Base-by-base conservation (phyloP, 2,329 filamentous ascomycete species). In the Botryosphaeria dothidea region DNA sequence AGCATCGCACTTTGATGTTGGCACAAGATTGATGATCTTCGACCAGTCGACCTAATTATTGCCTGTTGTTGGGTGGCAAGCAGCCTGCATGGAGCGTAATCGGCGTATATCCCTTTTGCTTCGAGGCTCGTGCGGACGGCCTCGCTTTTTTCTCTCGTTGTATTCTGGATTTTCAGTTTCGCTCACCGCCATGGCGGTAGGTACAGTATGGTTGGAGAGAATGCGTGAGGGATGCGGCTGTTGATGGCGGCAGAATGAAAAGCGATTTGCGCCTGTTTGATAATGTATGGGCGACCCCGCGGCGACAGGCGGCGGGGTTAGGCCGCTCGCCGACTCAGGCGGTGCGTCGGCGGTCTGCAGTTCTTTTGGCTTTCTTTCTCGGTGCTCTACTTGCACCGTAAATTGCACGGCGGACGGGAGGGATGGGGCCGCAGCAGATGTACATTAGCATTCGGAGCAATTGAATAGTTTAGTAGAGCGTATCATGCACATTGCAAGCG, bases 101-200 rank as follows among this genome's bases (percentile, higher is more conserved):
- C 23, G 62, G 62, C 62, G 52, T 65, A 65, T 61, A 65, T 65
- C 63, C 63, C 52, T 23, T 64, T 54, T 9, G 36, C 56, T 64
- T 17, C 27, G 56, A 38, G 29, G 52, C 52, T 45, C 43, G 52
- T 27, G 41, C n/a, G 52, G 21, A 27, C n/a, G 34, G 41, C 27
- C 62, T 64, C 25, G 43, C 45, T 58, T 57, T 64, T 21, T 58
- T 58, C 46, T 51, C 27, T 43, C 48, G 43, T 41, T 23, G 51
- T 34, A 56, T 56, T 64, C 62, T 64, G 38, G 51, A 48, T 57
- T 58, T 51, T 38, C 8, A 38, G 43, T 38, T 23, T 31, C 34
- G 21, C 38, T 23, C 36, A 29, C 11, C 46, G 8, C 34, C 29
- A 11, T 17, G 7, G 23, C 25, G 46, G 25, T 17, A 27, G 46